Conservation (phyloP, 2,329 filamentous ascomycete species). For the Parafenestella ontariensis region DNA sequence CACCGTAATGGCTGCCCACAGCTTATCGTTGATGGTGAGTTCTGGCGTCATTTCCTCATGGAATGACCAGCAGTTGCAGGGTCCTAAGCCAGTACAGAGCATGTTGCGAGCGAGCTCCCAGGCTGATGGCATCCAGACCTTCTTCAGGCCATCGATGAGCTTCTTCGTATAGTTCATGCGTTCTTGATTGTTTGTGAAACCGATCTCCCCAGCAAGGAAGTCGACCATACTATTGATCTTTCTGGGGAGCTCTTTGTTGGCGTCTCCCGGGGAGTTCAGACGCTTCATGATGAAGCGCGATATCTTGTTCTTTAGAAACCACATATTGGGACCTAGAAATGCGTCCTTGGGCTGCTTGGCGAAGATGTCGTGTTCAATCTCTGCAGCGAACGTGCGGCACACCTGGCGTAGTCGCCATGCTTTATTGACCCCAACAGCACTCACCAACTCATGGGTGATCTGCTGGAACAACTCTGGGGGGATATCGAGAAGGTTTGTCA, state of each 20-base stretch:
- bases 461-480: conserved; percentile 28
- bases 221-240: not conserved
- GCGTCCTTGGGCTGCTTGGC: not conserved
- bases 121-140: not conserved
- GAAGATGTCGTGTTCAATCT: not conserved
- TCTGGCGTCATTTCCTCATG: not conserved
- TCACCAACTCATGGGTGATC: not conserved
- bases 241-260: not conserved
- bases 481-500: conserved; percentile 35
- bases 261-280: not conserved
- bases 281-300: not conserved
- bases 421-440: not conserved
- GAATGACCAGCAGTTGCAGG: too few relatives aligned
- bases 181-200: too few relatives aligned
- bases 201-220: not conserved
- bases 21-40: not conserved
- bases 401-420: conserved; percentile 1
- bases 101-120: not conserved
- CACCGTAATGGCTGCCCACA: not conserved
- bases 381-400: not conserved
- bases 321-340: not conserved
- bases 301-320: not conserved
- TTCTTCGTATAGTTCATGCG: not conserved
- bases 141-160: not conserved
- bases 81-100: not conserved